phyloP scores from a whole-genome alignment of 2,329 filamentous ascomycete genomes.

The Diaporthe citri region DNA sequence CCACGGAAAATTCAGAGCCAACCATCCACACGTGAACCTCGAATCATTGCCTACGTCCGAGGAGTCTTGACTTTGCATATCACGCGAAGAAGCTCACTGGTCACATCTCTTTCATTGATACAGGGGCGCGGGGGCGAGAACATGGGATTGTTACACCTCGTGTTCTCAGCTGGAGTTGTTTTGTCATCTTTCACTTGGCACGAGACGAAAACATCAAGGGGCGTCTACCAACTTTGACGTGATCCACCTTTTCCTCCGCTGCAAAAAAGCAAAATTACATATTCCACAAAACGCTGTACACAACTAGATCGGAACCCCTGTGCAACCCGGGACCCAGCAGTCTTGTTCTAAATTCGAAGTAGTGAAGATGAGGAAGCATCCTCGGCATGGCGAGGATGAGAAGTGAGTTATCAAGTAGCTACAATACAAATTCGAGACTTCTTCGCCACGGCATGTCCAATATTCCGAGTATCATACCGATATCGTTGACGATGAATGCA shows the following conservation, averaged over 20 bases:
- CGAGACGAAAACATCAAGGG: not conserved
- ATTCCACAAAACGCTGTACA: not conserved
- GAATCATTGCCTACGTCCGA: not conserved
- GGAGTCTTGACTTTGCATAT: too few relatives aligned
- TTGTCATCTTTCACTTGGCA: not conserved
- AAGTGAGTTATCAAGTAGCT: not conserved
- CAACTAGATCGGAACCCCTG: not conserved
- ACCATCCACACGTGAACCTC: not conserved
- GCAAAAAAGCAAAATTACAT: not conserved
- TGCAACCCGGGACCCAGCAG: too few relatives aligned
- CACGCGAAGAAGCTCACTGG: not conserved
- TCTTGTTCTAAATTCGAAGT: not conserved
- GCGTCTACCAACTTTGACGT: too few relatives aligned
- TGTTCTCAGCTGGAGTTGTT: not conserved
- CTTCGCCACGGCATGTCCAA: not conserved
- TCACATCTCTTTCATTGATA: not conserved
- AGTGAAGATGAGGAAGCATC: not conserved
- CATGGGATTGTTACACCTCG: not conserved
- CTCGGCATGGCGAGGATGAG: not conserved
- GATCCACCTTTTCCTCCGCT: too few relatives aligned
- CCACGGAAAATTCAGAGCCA: not conserved
- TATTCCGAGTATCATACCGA: not conserved
- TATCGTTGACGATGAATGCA: not conserved
- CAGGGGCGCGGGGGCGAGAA: not conserved
- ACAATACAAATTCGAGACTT: too few relatives aligned